Evolutionary conservation across 805 yeast genomes (phyloP), one percentile per base, ranked within the genome.

Genomic region (Lachancea fermentati): DNA sequence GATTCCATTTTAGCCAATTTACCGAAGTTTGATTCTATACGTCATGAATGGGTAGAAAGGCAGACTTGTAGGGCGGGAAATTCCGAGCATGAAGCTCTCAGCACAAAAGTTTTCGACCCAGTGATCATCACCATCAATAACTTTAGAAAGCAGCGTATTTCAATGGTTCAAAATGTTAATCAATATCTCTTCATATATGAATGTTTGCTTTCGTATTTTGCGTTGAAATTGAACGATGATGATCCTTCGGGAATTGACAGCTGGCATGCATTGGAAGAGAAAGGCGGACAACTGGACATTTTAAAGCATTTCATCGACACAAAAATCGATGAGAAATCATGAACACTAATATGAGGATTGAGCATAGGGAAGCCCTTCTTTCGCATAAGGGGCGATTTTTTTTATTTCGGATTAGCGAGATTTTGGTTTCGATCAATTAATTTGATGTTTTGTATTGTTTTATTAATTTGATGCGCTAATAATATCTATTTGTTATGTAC

Each of bases 161-260:
- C 88, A 4, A 85, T 85, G 93, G 95, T 86, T 11, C 95, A 85
- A 57, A 82, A 78, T 52, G 69, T 85, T 44, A 78, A 81, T 44
- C 95, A 85, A 60, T 84, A 74, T 50, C 67, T 81, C 16, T 71
- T 79, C 46, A 81, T 91, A 58, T 85, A 86, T 59, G 93, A 86
- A 46, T 67, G 77, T 41, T 36, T 67, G 24, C 39, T 66, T 34
- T 54, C 53, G 35, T 65, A 53, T 42, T 58, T 52, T 42, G 44
- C 42, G 7, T 29, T 39, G 18, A 32, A 33, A 5, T 16, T 39
- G 29, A 25, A 34, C 12, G 26, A 25, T 9, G 19, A 8, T 2
- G 19, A 8, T 19, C 19, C 7, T n/a, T 22, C 13, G 6, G 24
- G 22, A 3, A 25, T 13, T 13, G 17, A 36, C 18, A 24, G 19